Evolutionary conservation across 2,329 filamentous ascomycete species (phyloP), one percentile per base, ranked within the genome.

Genomic region (Colletotrichum lentis): DNA sequence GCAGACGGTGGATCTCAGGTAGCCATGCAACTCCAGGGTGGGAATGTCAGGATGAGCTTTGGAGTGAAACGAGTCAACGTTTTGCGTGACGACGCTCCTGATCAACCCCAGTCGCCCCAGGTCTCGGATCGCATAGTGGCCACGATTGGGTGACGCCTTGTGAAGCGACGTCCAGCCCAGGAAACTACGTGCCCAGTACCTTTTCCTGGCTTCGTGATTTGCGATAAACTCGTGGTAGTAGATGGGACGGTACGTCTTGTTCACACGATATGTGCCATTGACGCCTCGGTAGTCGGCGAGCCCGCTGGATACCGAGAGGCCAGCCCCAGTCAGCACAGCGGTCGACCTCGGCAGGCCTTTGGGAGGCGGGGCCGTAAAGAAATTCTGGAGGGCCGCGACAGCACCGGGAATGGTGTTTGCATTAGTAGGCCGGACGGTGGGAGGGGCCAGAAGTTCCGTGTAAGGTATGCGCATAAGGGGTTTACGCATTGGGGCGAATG

Each of bases 141-240:
- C 90, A 3, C 83, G 81, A 75, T 98, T 98, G 14, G 95, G 94
- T 66, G 81, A 82, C n/a, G 93, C 92, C 70, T 88, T 90, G 74
- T 91, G 82, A 72, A 98, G 82, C 52, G 88, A 93, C 4, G 92
- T 90, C 94, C 94, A 98, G 44, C 96, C 96, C 22, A 99, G 81
- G 78, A 97, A 99, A 76, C 92, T 97, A 56, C 96, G 84, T 0
- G 96, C 95, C 96, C 96, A 99, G 77, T 99, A 99, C 69, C 96
- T 84, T 79, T 97, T 96, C 71, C 96, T 85, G 14, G 92, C 89
- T 77, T 94, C 92, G 79, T 98, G 95, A 71, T 83, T 91, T 54
- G 85, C 82, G 50, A 93, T 79, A 75, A 98, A 99, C 77, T 99
- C 96, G 77, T 93, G 89, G 78, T 92, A 94, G 81, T 97, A 99